A percentile compares a stretch with the other conserved stretches of the same genome.
Evolutionary conservation across 495 filamentous ascomycete genomes (phyloP).

Genomic region (Lasiosphaeria miniovina): DNA sequence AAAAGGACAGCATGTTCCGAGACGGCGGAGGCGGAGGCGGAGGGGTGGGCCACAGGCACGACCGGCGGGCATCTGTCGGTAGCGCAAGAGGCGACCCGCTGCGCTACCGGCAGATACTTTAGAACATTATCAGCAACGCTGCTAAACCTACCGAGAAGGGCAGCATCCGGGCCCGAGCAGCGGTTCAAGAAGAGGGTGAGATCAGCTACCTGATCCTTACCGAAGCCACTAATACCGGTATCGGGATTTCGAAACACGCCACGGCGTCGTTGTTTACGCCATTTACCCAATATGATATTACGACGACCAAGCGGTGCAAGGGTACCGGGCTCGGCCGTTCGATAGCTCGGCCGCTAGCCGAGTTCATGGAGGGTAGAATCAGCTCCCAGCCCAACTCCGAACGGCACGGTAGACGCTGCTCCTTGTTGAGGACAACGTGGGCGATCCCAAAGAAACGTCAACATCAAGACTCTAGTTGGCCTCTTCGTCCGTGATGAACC

Average conservation of each 20-base stretch:
- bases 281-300: conserved; percentile 74
- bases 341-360: conserved; percentile 71
- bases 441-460: too few relatives aligned
- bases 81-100: conserved; percentile 51
- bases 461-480: conserved; percentile 61
- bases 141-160: conserved; percentile 49
- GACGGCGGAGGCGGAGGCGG: too few relatives aligned
- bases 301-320: conserved; percentile 72
- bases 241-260: conserved; percentile 62
- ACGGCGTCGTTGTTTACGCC: conserved; percentile 72
- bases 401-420: conserved; percentile 51
- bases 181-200: conserved; percentile 38
- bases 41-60: too few relatives aligned
- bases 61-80: too few relatives aligned
- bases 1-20: too few relatives aligned
- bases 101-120: conserved; percentile 46
- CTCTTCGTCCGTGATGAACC: too few relatives aligned
- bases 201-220: conserved; percentile 46
- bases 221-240: conserved; percentile 73
- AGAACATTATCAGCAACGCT: conserved; percentile 48
- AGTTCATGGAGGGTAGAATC: conserved; percentile 69
- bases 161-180: conserved; percentile 33
- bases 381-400: conserved; percentile 52
- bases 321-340: conserved; percentile 77
- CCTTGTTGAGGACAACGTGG: conserved; percentile 58